phyloP scores from a whole-genome alignment of 2,329 filamentous ascomycete genomes.

The Nigrospora osmanthi region DNA sequence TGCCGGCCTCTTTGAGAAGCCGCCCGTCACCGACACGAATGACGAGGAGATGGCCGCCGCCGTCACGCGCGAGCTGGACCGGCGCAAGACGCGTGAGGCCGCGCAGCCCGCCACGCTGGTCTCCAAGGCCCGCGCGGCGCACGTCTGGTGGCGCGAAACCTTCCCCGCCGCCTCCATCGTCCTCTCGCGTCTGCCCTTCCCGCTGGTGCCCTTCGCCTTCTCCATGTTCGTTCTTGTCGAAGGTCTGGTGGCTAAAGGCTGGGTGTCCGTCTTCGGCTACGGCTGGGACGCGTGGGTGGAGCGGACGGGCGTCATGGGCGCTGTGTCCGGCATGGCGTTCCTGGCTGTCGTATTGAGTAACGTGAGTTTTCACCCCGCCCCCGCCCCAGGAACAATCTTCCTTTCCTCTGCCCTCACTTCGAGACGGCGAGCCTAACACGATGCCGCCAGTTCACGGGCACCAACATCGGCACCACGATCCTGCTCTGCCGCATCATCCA shows the following conservation, averaged over 20 bases:
- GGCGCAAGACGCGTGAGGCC: neutral
- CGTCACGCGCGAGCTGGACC: neutral
- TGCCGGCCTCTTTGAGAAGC: neutral
- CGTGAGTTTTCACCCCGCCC: slow-evolving; percentile 38
- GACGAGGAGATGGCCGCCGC: neutral
- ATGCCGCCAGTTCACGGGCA: slow-evolving; percentile 58
- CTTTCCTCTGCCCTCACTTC: neutral
- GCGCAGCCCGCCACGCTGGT: slow-evolving; percentile 36
- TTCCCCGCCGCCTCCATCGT: slow-evolving; percentile 65
- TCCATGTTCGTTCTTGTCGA: slow-evolving; percentile 71
- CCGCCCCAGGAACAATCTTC: neutral
- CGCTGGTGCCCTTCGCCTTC: slow-evolving; percentile 64
- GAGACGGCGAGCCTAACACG: neutral
- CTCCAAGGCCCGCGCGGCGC: slow-evolving; percentile 35
- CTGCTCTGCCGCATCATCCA: slow-evolving; percentile 64
- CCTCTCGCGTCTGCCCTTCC: slow-evolving; percentile 56
- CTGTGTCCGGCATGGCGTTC: slow-evolving; percentile 66
- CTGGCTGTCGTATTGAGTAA: slow-evolving; percentile 65
- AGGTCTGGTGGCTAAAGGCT: slow-evolving; percentile 63
- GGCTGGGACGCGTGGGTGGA: slow-evolving; percentile 68
- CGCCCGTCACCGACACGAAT: neutral
- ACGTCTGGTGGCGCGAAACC: slow-evolving; percentile 56
- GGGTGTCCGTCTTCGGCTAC: slow-evolving; percentile 65
- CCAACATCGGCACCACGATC: slow-evolving; percentile 71
- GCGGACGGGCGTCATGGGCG: slow-evolving; percentile 60